phyloP scores from a whole-genome alignment of 257 asterid genomes.

The Fraxinus cuspidata region DNA sequence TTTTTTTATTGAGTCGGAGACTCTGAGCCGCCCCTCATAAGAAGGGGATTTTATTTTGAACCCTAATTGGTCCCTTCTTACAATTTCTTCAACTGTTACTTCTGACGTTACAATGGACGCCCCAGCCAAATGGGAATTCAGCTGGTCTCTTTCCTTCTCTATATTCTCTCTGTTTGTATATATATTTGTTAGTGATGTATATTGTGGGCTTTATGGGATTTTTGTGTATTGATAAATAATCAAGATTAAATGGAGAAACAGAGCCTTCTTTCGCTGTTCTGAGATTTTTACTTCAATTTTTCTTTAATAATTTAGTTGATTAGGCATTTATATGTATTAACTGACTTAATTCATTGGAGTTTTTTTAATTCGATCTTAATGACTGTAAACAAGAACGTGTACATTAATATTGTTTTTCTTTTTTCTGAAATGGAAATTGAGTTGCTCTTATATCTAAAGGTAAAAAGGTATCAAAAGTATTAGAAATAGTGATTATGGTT shows the following conservation, averaged over 20 bases:
- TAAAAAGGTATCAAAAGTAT: neutral
- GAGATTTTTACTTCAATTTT: conserved; percentile 7
- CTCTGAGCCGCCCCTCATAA: neutral
- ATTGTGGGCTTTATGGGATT: neutral
- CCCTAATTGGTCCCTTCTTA: neutral
- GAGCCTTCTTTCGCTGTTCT: neutral
- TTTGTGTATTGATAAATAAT: neutral
- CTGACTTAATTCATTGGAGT: too few species aligned
- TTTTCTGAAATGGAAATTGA: neutral
- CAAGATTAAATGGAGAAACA: neutral
- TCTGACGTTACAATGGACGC: conserved; percentile 30
- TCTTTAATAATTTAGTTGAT: neutral
- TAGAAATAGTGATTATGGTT: neutral
- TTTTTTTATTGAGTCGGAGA: too few species aligned
- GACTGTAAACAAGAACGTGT: conserved; percentile 8
- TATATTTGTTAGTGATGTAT: neutral
- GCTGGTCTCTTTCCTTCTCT: conserved; percentile 46
- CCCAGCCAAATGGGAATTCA: conserved; percentile 62
- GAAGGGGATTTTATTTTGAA: neutral
- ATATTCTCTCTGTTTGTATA: neutral
- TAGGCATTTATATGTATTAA: neutral
- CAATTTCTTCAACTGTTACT: conserved; percentile 14
- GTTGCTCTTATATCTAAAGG: neutral
- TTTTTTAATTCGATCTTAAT: neutral
- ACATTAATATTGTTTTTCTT: neutral